These are phyloP conservation scores for Solanum hybrid DNA, from an alignment of 305 asterid genomes.

Conservation along the genomic window DNA sequence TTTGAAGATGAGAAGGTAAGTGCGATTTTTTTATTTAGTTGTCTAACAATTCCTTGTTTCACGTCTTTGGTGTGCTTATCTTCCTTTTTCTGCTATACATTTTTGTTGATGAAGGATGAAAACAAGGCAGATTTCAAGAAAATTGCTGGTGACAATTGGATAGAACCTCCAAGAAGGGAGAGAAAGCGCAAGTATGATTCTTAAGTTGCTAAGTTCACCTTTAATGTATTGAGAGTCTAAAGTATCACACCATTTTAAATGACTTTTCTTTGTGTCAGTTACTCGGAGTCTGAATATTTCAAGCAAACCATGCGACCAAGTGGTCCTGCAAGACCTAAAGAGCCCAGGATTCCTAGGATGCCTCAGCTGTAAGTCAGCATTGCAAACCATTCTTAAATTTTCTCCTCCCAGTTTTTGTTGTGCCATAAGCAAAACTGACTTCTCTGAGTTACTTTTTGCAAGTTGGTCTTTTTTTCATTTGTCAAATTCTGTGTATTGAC, in stretches of 20 bases:
- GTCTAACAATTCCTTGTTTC: not conserved
- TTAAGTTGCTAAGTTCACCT: slow-evolving; percentile 9
- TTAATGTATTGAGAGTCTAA: not conserved
- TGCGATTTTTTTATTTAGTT: not conserved
- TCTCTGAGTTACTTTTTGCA: not conserved
- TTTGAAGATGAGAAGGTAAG: slow-evolving; percentile 90
- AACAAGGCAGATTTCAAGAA: slow-evolving; percentile 89
- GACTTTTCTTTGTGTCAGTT: slow-evolving; percentile 28
- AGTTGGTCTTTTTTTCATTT: not conserved
- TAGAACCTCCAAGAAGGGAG: slow-evolving; percentile 90
- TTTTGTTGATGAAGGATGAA: slow-evolving; percentile 57
- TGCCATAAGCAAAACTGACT: not conserved
- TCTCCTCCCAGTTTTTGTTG: not conserved
- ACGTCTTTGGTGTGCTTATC: not conserved
- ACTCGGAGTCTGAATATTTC: slow-evolving; percentile 96
- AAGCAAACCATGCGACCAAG: slow-evolving; percentile 99
- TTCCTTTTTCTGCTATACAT: slow-evolving; percentile 5
- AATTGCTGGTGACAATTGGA: slow-evolving; percentile 87
- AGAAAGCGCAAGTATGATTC: slow-evolving; percentile 90
- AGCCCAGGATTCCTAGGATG: slow-evolving; percentile 99
- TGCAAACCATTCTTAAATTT: slow-evolving; percentile 5
- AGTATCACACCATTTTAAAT: not conserved
- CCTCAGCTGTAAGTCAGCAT: slow-evolving; percentile 74
- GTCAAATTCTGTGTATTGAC: slow-evolving; percentile 13
- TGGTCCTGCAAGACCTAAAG: slow-evolving; percentile 93